Base-by-base conservation (phyloP, 345 rosid species). In the Eutrema japonicum region DNA sequence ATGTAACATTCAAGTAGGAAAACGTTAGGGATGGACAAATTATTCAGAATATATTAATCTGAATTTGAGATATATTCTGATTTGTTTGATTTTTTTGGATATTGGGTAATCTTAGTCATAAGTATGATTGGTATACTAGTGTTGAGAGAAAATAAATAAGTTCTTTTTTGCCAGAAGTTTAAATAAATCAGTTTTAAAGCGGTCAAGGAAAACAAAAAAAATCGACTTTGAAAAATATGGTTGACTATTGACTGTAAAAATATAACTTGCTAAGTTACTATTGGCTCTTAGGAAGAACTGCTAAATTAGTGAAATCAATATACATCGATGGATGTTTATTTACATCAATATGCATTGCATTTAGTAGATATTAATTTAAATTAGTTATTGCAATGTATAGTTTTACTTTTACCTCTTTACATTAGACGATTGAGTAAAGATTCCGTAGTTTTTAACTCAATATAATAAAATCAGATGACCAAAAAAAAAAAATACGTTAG, bases 321-420 rank as follows among this genome's bases (percentile, higher is more conserved):
- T 4, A 43, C 48, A 22, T 22, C 18, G 11, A 16, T 16, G 2
- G 50, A 14, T 32, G 4, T 55, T 1, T 22, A 55, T 55, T 54
- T 55, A 55, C 40, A 55, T 14, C 60, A 55, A 16, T 57, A 35
- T 57, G 45, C 30, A 37, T 10, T 37, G 32, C 42, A 37, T 58
- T 36, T 37, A 57, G 45, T 3, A 57, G 2, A 56, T 14, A 36
- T 16, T 8, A 30, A 57, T 55, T 32, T 9, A 7, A 10, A 56
- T 18, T 38, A 22, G n/a, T 37, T 37, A 36, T 54, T 32, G 32
- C 40, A 53, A 16, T n/a, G 2, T 30, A 30, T 30, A 30, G 46
- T 42, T 42, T 11, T 42, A 42, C 46, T 10, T 22, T 12, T 4
- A 12, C 46, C 14, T 42, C 46, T 13, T 22, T 22, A 22, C 26